These are phyloP conservation scores for Diaporthe batatas DNA, from an alignment of 2,329 filamentous ascomycete genomes.

Conservation along the genomic window DNA sequence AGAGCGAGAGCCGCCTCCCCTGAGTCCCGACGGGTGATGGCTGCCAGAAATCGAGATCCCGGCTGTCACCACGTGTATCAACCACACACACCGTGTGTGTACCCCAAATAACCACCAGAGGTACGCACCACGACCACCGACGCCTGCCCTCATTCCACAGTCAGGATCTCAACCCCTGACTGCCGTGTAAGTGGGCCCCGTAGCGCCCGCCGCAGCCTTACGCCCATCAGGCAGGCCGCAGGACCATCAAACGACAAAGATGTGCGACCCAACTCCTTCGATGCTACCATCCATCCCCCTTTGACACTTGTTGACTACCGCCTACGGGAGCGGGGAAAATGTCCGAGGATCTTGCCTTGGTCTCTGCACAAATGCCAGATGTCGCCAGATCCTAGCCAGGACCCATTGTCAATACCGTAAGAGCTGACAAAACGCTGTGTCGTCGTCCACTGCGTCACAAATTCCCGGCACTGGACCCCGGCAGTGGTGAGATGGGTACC, in stretches of 20 bases:
- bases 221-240: slow-evolving; percentile 2
- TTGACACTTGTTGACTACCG: background rate
- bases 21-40: slow-evolving; percentile 21
- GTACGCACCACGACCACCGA: no score
- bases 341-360: background rate
- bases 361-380: background rate
- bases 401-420: background rate
- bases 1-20: background rate
- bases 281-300: slow-evolving; percentile 18
- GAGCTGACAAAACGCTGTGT: background rate
- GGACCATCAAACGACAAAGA: slow-evolving; percentile 24
- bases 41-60: slow-evolving; percentile 26
- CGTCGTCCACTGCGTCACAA: background rate
- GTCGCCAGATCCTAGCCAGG: background rate
- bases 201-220: slow-evolving; percentile 35
- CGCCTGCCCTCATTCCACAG: slow-evolving; percentile 18
- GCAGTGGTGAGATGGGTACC: background rate
- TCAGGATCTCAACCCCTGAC: slow-evolving; percentile 28
- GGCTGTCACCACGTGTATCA: slow-evolving; percentile 35
- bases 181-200: slow-evolving; percentile 31
- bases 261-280: slow-evolving; percentile 28
- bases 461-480: no score
- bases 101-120: background rate
- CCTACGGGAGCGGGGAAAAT: slow-evolving; percentile 7
- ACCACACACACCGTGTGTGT: background rate